Percentiles rank a stretch among this genome's conserved stretches.
Conservation (phyloP, 768 basidiomycete species). For the Mycena haematopus region DNA sequence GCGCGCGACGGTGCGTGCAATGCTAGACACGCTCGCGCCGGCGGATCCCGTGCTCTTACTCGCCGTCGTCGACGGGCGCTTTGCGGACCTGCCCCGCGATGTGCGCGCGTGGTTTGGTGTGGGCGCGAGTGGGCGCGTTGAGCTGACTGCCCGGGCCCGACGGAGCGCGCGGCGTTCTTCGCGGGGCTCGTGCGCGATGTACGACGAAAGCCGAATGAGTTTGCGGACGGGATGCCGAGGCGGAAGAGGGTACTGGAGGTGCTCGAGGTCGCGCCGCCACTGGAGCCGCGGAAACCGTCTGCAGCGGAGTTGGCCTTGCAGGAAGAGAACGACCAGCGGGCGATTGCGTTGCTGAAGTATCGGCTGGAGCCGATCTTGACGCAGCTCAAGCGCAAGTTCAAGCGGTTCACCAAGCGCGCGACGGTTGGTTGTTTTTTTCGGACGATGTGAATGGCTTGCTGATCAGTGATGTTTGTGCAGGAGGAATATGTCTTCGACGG, state of each 20-base stretch:
- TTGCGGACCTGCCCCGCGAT: constrained; percentile 74
- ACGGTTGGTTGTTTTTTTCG: constrained; percentile 55
- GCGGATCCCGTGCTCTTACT: constrained; percentile 94
- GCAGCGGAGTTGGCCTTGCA: constrained; percentile 84
- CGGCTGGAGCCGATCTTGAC: constrained; percentile 89
- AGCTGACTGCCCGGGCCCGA: constrained; percentile 57
- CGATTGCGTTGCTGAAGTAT: constrained; percentile 83
- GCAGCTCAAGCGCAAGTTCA: constrained; percentile 92
- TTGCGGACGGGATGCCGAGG: constrained; percentile 87
- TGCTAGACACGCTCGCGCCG: constrained; percentile 90
- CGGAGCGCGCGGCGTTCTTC: constrained; percentile 80
- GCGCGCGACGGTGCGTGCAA: constrained; percentile 83
- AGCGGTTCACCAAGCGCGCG: constrained; percentile 84
- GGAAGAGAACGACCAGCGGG: constrained; percentile 79
- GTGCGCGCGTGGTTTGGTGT: constrained; percentile 92
- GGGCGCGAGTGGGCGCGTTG: constrained; percentile 75
- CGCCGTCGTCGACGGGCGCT: constrained; percentile 83
- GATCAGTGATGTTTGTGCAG: constrained; percentile 43
- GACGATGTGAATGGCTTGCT: constrained; percentile 18
- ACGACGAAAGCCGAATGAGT: constrained; percentile 79
- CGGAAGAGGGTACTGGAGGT: constrained; percentile 85
- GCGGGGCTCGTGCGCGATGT: constrained; percentile 72
- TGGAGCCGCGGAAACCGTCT: constrained; percentile 83
- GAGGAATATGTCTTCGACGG: constrained; percentile 74
- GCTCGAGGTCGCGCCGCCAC: constrained; percentile 86